phyloP scores from a whole-genome alignment of 148 eudicot species.

The Chenopodium formosanum region DNA sequence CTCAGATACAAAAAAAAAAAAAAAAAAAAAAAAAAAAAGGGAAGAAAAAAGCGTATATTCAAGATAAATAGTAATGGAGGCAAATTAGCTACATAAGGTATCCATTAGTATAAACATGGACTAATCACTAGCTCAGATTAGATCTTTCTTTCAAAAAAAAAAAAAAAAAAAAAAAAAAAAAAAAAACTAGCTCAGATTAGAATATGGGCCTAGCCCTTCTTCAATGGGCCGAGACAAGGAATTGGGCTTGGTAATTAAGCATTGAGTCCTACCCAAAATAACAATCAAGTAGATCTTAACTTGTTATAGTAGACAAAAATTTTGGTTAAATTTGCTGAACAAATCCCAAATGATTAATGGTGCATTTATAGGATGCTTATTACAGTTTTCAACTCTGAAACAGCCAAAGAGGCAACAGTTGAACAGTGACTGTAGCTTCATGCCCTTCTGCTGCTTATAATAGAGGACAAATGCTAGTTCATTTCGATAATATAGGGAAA shows the following conservation, averaged over 20 bases:
- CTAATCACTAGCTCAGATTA: too few relatives aligned
- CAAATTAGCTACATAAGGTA: too few relatives aligned
- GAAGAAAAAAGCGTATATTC: too few relatives aligned
- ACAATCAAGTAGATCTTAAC: not conserved
- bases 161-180: too few relatives aligned
- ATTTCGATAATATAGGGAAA: not conserved
- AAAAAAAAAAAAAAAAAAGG: too few relatives aligned
- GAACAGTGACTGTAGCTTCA: slow-evolving; percentile 6
- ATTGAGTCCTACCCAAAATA: not conserved
- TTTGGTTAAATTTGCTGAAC: not conserved
- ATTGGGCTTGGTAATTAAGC: not conserved
- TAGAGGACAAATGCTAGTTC: slow-evolving; percentile 13
- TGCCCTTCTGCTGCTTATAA: slow-evolving; percentile 16
- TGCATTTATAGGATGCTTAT: slow-evolving; percentile 9
- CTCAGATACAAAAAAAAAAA: too few relatives aligned
- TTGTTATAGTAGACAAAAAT: not conserved
- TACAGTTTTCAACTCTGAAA: not conserved
- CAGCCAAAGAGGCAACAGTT: slow-evolving; percentile 6
- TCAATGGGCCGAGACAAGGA: too few relatives aligned
- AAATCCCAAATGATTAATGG: not conserved
- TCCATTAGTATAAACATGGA: too few relatives aligned
- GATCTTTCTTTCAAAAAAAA: too few relatives aligned
- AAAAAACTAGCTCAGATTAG: too few relatives aligned
- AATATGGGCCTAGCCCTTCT: not conserved
- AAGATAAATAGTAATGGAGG: too few relatives aligned